Percentiles rank a stretch among this genome's conserved stretches.
Conservation (phyloP, 495 filamentous ascomycete species). For the Lineolata rhizophorae region DNA sequence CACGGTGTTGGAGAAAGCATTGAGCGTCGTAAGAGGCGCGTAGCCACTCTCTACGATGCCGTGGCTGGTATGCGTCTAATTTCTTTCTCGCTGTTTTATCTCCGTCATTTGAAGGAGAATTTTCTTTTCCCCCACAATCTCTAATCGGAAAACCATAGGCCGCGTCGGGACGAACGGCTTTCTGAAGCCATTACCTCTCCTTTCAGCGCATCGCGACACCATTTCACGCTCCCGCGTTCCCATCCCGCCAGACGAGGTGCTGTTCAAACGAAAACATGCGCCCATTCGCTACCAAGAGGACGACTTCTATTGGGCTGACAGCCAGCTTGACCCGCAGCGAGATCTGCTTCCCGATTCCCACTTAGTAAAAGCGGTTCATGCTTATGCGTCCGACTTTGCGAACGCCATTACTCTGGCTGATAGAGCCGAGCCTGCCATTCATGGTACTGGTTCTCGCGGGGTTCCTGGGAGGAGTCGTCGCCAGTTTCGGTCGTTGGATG, state of each 20-base stretch:
- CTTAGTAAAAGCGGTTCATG: slow-evolving; percentile 53
- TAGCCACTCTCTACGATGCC: slow-evolving; percentile 52
- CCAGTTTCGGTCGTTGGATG: slow-evolving; percentile 54
- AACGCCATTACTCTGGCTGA: slow-evolving; percentile 12
- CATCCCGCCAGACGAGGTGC: slow-evolving; percentile 49
- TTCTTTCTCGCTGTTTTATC: slow-evolving; percentile 1
- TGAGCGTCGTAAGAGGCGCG: slow-evolving; percentile 10
- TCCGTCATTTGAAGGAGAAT: not conserved
- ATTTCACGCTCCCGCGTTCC: slow-evolving; percentile 27
- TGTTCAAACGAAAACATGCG: slow-evolving; percentile 40
- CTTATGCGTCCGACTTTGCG: slow-evolving; percentile 44
- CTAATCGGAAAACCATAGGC: not conserved
- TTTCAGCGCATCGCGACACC: slow-evolving; percentile 24
- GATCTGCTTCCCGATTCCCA: slow-evolving; percentile 44
- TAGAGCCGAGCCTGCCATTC: slow-evolving; percentile 12
- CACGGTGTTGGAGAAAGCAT: too few species aligned
- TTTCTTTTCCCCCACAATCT: not conserved
- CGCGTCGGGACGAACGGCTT: not conserved
- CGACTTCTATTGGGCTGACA: slow-evolving; percentile 46
- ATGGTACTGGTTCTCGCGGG: too few species aligned
- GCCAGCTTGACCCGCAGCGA: slow-evolving; percentile 24
- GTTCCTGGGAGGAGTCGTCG: too few species aligned
- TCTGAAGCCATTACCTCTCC: slow-evolving; percentile 7
- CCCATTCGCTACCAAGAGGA: slow-evolving; percentile 43
- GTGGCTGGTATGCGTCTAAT: slow-evolving; percentile 36